Base-by-base conservation (phyloP, 1,284 basidiomycete genomes). In the Sanguinoderma infundibulare region DNA sequence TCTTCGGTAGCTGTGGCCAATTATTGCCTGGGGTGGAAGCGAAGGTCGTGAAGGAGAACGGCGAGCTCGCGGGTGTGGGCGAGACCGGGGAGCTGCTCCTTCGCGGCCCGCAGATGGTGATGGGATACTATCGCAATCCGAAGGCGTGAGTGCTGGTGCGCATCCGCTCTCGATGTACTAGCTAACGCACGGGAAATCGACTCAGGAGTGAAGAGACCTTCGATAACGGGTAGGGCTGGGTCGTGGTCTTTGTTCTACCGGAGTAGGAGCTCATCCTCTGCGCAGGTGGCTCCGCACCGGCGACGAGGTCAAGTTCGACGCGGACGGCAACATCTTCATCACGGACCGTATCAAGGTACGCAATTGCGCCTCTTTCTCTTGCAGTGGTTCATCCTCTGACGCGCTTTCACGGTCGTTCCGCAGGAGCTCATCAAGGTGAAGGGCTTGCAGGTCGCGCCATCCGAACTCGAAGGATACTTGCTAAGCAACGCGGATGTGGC, bases 31-130 rank as follows among this genome's bases (percentile, higher is more conserved):
- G 79, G 0, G 71, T 72, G 6, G 61, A 63, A 6, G 78, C 74
- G 6, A 83, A 82, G 60, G 81, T 91, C 3, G 75, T 89, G 60
- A 89, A 84, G 71, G 67, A 78, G 15, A 87, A 91, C 70, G 87
- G 89, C 5, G 78, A 81, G 5, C 74, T 86, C 30, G 87, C 85
- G 4, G 74, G 73, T 14, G 84, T 86, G 60, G 87, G 85, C 38
- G 88, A 91, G 70, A 78, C 79, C n/a, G 90, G 90, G 5, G 90
- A 91, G 72, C 74, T 91, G 6, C 74, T 85, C 3, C 79, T 90
- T 9, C 81, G 76, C 30, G 83, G 85, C 0, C 89, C 89, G 2
- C 81, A 86, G 2, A 81, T 86, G 72, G 80, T 87, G 4, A 70
- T 85, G 47, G 74, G 80, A 3, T 90, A 90, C 67, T 72, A 78